Evolutionary conservation across 257 asterid genomes (phyloP), one percentile per base, ranked within the genome.

Genomic region (Buddleja alternifolia): DNA sequence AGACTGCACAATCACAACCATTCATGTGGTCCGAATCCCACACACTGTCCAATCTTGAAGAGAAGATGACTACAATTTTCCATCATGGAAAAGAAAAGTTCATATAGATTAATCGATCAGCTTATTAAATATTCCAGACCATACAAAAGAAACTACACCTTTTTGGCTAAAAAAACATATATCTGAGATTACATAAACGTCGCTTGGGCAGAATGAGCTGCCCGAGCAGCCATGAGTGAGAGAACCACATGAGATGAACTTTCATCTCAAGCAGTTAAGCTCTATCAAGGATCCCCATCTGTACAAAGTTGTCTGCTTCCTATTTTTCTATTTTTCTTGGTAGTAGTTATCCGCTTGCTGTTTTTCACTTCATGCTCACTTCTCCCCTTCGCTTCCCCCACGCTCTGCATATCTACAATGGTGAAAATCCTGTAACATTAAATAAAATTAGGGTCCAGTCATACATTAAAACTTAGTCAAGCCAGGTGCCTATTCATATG

Each of bases 341-440:
- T n/a, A n/a, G n/a, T n/a, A n/a, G n/a, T n/a, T n/a, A n/a, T n/a
- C n/a, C n/a, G n/a, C n/a, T n/a, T n/a, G n/a, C n/a, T n/a, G n/a
- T n/a, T n/a, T n/a, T n/a, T 14, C 68, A 37, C 60, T 40, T 47
- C 36, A 6, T 60, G 23, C 69, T 21, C 15, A 21, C 36, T 42
- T 48, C 50, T 24, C 16, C 63, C 63, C 63, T 70, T 59, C 15
- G 44, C 36, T 52, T 58, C 34, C 5, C 15, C 60, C 61, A 50
- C 23, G 71, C 64, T 73, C 60, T 10, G 4, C 15, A 62, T 71
- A 71, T 70, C 37, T 63, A 72, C 78, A 79, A 15, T 51, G 64
- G 65, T 41, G 6, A 41, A 32, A 68, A 44, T 11, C 75, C 84
- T 79, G 80, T 6, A 42, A 12, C 12, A 54, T 6, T 7, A 15